Base-by-base conservation (phyloP, 2,329 filamentous ascomycete genomes). In the Zelopaecilomyces penicillatus region DNA sequence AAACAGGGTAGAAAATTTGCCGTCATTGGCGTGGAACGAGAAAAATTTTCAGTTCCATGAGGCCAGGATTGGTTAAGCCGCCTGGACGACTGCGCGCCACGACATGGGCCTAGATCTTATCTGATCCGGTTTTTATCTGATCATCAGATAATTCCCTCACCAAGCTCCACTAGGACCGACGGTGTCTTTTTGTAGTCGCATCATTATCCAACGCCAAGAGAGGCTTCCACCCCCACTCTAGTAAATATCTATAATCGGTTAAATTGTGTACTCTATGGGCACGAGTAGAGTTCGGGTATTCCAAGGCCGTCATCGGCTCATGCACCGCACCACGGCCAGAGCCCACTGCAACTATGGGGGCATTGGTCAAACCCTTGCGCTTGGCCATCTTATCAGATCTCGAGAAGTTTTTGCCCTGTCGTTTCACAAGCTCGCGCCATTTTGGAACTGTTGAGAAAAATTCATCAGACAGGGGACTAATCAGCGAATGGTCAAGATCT, bases 81-180 rank as follows among this genome's bases (percentile, higher is more conserved):
- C 26, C 33, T 39, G 43, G 40, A 42, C 43, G 43, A 30, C 39
- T 44, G 30, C 37, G 33, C 36, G 39, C 41, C 42, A 44, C 42
- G 44, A 37, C 31, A 42, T 30, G 12, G 37, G 39, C 40, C 41
- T 55, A 55, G 57, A 65, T 66, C 61, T 66, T 66, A 65, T 66
- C 62, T 57, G 63, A 65, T 65, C 60, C 61, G 39, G 42, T 55
- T 59, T 70, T 74, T 74, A 75, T 74, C 71, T 70, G 72, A 75
- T 75, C 62, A 74, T 73, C 70, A 69, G 70, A 73, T 74, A 70
- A 66, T 63, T 64, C 61, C 61, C 65, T 66, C 65, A 64, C 59
- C 63, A 61, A 59, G 59, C 45, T 55, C 59, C 62, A 62, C 60
- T 29, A 19, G 19, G 19, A 19, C 19, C 19, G 19, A 19, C 19